These are phyloP conservation scores for Neofusicoccum ribis DNA, from an alignment of 2,329 filamentous ascomycete genomes.

Conservation along the genomic window DNA sequence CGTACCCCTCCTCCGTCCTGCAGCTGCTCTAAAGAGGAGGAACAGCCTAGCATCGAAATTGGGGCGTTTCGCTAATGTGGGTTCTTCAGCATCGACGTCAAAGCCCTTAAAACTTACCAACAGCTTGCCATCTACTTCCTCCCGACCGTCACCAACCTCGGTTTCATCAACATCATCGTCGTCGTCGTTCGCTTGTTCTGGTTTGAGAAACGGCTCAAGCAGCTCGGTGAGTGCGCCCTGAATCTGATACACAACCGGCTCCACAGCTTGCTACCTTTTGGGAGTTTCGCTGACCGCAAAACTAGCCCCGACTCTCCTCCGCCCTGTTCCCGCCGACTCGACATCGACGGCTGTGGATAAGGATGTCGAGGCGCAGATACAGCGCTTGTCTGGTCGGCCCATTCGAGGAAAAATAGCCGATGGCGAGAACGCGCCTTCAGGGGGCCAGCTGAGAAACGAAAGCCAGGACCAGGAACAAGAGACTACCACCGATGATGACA, in stretches of 20 bases:
- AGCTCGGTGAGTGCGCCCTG: conserved; percentile 23
- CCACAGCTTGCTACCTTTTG: too few relatives aligned
- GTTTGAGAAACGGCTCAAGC: conserved; percentile 50
- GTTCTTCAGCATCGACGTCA: conserved; percentile 46
- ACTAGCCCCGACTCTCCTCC: conserved; percentile 27
- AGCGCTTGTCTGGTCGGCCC: background rate
- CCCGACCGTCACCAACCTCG: conserved; percentile 51
- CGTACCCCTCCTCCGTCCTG: too few relatives aligned
- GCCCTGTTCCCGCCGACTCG: background rate
- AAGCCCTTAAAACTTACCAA: conserved; percentile 51
- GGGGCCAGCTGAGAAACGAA: too few relatives aligned
- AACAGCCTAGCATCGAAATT: too few relatives aligned
- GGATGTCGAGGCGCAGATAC: background rate
- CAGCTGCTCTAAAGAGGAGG: too few relatives aligned
- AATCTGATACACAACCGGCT: too few relatives aligned
- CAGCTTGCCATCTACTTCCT: conserved; percentile 55
- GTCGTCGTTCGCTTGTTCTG: conserved; percentile 51
- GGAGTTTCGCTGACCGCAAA: too few relatives aligned
- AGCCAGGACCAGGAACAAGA: too few relatives aligned
- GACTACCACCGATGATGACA: background rate
- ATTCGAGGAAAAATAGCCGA: background rate
- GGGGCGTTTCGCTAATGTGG: too few relatives aligned
- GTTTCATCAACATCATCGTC: conserved; percentile 53
- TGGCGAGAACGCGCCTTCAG: background rate
- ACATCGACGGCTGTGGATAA: background rate